phyloP scores from a whole-genome alignment of 371 early-diverging fungal species.

The Phascolomyces articulosus region DNA sequence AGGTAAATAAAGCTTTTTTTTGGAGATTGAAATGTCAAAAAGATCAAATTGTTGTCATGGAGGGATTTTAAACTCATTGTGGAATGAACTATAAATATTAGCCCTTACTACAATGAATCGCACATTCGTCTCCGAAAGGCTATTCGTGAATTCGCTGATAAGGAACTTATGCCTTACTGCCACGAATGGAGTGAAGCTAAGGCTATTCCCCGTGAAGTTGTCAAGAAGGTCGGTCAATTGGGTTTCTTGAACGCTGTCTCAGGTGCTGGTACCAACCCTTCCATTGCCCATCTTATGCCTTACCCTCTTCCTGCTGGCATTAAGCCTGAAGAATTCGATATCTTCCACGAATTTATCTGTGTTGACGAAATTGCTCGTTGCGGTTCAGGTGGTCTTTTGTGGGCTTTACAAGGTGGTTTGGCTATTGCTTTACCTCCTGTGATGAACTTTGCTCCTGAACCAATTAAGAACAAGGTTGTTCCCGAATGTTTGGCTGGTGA shows the following conservation, averaged over 20 bases:
- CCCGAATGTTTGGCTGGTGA: conserved; percentile 73
- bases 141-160: conserved; percentile 76
- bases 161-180: conserved; percentile 79
- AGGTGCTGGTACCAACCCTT: conserved; percentile 54
- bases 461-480: conserved; percentile 71
- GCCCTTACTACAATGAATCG: conserved; percentile 79
- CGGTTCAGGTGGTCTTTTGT: conserved; percentile 84
- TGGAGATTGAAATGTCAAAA: not conserved
- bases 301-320: conserved; percentile 53
- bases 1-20: conserved; percentile 39
- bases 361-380: conserved; percentile 83
- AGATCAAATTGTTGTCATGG: not conserved
- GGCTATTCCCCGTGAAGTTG: conserved; percentile 69
- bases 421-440: conserved; percentile 78
- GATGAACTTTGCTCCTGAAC: conserved; percentile 71
- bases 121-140: conserved; percentile 72
- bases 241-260: conserved; percentile 69
- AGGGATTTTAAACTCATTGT: no score
- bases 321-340: conserved; percentile 64
- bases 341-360: conserved; percentile 82
- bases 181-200: conserved; percentile 90
- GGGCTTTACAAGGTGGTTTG: conserved; percentile 81
- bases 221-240: conserved; percentile 68
- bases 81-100: conserved; percentile 13
- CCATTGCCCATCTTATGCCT: conserved; percentile 20